Conservation (phyloP, 306 rosid genomes). For the Glycyrrhiza uralensis region DNA sequence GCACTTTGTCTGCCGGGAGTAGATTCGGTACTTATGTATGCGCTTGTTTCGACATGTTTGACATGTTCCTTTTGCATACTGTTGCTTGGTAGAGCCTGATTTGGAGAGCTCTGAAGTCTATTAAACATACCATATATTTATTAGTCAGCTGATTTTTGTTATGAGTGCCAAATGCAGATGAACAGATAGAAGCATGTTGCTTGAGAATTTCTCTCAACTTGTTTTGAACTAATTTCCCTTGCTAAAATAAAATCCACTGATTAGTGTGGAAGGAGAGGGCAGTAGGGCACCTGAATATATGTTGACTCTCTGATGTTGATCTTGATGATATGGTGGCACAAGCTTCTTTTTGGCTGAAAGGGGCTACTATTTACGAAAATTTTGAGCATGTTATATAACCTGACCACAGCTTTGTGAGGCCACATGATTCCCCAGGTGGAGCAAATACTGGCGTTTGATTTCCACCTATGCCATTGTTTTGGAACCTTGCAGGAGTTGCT, state of each 20-base stretch:
- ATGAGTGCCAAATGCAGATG: neutral
- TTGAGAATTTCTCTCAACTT: neutral
- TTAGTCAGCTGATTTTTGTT: neutral
- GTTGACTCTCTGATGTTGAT: neutral
- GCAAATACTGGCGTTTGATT: slow-evolving; percentile 10
- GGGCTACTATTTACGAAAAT: neutral
- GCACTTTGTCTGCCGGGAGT: slow-evolving; percentile 42
- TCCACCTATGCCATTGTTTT: neutral
- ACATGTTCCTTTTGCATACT: neutral
- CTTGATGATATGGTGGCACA: neutral
- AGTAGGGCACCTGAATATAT: neutral
- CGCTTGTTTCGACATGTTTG: neutral
- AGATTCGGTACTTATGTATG: neutral
- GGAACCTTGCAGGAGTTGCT: slow-evolving; percentile 10
- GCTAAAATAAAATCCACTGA: neutral
- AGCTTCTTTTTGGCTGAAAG: neutral
- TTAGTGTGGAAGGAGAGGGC: neutral
- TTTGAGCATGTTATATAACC: neutral
- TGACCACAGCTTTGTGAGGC: neutral
- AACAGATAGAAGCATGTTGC: neutral
- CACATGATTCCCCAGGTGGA: neutral
- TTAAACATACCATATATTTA: neutral
- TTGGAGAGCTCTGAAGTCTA: neutral
- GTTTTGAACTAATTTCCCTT: neutral
- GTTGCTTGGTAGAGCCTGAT: neutral